Evolutionary conservation across 306 rosid species (phyloP), one percentile per base, ranked within the genome.

Genomic region (Bauhinia variegata): DNA sequence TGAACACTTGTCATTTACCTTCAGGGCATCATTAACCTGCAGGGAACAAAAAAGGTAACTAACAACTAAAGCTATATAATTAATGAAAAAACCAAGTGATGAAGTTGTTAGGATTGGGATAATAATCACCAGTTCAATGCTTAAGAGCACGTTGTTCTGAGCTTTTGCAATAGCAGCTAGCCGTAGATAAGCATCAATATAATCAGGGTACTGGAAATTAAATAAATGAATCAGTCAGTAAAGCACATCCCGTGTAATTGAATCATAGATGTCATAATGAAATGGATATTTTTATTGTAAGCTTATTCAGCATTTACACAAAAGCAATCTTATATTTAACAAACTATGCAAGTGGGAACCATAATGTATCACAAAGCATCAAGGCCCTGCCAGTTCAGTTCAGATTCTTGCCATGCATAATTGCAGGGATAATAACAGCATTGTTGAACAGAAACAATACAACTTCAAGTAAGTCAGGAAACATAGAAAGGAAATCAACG

Each of bases 111-210:
- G 73, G 56, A 58, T 51, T 19, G 48, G 73, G 56, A 58, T 51
- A 67, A 57, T 42, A 81, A 63, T 63, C 53, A 93, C 99, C 97
- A 95, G 85, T 77, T 95, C 99, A 36, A 95, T 95, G 89, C 99
- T 95, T 68, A 90, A 52, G 67, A 83, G 85, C 71, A 90, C 77
- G 83, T 88, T 88, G 77, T 86, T 93, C 78, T 92, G 91, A 75
- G 95, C 87, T 77, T 88, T 95, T 37, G 99, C 96, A 80, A 95
- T 89, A 68, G 96, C 80, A 77, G 96, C 96, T 54, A 95, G 91
- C 78, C 99, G 83, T 86, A 95, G 78, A 81, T 86, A 83, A 13
- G 96, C 95, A 79, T 95, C 99, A 39, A 90, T 64, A 73, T 95
- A 95, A 70, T 90, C 97, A 60, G 97, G 96, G 72, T 80, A 90